phyloP scores from a whole-genome alignment of 106 monocot species.

The Narthecium ossifragum region DNA sequence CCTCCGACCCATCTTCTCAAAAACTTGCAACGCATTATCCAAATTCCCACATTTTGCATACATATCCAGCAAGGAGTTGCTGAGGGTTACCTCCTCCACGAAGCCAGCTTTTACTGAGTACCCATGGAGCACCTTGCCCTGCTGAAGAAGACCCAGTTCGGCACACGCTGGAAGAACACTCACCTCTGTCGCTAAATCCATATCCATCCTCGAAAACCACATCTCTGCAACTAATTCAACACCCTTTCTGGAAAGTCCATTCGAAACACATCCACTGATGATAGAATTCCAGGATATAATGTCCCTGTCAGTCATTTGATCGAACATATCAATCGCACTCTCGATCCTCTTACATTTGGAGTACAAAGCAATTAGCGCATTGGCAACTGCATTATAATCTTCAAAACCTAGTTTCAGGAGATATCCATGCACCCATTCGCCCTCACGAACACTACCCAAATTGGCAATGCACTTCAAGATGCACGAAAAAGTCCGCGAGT shows the following conservation, averaged over 20 bases:
- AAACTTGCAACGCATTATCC: constrained; percentile 29
- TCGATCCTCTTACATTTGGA: constrained; percentile 37
- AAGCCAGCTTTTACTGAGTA: constrained; percentile 44
- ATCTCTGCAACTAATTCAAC: constrained; percentile 36
- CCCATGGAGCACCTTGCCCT: constrained; percentile 55
- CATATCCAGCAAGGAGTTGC: constrained; percentile 61
- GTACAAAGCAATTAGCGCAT: constrained; percentile 49
- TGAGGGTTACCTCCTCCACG: constrained; percentile 25
- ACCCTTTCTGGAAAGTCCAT: constrained; percentile 17
- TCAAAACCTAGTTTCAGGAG: constrained; percentile 44
- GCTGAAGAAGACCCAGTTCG: constrained; percentile 16
- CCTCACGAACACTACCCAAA: constrained; percentile 12
- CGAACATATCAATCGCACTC: constrained; percentile 42
- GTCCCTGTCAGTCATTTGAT: constrained; percentile 60
- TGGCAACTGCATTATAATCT: constrained; percentile 32
- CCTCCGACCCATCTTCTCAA: constrained; percentile 42
- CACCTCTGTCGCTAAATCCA: constrained; percentile 57
- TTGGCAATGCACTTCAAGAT: constrained; percentile 56
- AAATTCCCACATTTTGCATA: constrained; percentile 63
- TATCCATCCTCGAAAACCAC: constrained; percentile 32
- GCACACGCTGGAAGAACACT: constrained; percentile 62
- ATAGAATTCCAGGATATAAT: constrained; percentile 68
- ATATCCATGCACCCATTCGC: constrained; percentile 45
- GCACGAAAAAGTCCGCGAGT: constrained; percentile 49
- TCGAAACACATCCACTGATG: constrained; percentile 49